Base-by-base conservation (phyloP, 257 asterid species). In the Gentiana macrophylla region DNA sequence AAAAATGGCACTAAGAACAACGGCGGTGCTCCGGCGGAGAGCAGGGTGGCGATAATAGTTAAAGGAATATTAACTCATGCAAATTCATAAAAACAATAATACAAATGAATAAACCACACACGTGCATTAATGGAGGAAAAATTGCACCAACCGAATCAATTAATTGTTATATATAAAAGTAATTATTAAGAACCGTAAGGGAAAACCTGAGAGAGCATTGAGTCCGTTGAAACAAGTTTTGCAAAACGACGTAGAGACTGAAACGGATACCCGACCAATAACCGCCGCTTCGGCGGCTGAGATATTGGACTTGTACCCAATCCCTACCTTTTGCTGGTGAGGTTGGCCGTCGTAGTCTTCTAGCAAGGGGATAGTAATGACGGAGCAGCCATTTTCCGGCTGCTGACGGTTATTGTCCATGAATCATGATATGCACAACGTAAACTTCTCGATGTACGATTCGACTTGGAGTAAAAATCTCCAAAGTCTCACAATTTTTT, bases 151-250 rank as follows among this genome's bases (percentile, higher is more conserved):
- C 24, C 24, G 24, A 24, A 24, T 24, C 24, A 24, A 24, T 24
- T 24, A 24, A 24, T 24, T 24, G 24, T 24, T 24, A 24, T 24
- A 15, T 15, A 24, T 24, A 24, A 0, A 24, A 24, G 24, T 24
- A 24, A 1, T 53, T n/a, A 12, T 35, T 6, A 11, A n/a, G 43
- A 6, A 34, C 4, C 8, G 9, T 12, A 5, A 8, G 35, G n/a
- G 38, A 32, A 38, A 32, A 84, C 94, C 94, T 72, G 82, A 76
- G 1, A 79, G 67, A 61, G 97, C 94, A 61, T 90, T 90, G 68
- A 90, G 71, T 56, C 91, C 94, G 41, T 90, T 86, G 82, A 90
- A 90, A 81, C 90, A 86, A 53, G 97, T 86, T 56, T 79, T 86
- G 76, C 64, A 76, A 78, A 89, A 89, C 5, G 94, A 72, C 0